These are phyloP conservation scores for Tubosaeta brunneosetosa DNA, from an alignment of 768 basidiomycete genomes.

Conservation along the genomic window DNA sequence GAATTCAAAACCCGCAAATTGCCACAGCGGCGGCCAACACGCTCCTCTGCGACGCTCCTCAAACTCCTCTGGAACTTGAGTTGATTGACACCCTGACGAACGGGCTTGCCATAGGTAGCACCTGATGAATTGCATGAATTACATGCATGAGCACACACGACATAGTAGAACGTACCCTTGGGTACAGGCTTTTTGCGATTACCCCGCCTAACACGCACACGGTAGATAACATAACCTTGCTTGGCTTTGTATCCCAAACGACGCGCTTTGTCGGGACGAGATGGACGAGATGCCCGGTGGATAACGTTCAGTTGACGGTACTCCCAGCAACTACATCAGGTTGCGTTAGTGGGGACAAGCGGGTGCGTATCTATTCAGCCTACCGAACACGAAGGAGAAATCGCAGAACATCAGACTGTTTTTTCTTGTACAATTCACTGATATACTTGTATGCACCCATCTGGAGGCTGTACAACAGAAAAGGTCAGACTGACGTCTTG, in stretches of 20 bases:
- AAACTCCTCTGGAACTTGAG: constrained; percentile 95
- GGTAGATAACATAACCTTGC: constrained; percentile 98
- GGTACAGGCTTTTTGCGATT: constrained; percentile 99
- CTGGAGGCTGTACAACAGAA: constrained; percentile 39
- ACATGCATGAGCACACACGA: neutral
- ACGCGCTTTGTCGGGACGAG: constrained; percentile 98
- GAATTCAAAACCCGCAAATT: constrained; percentile 97
- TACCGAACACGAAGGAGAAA: constrained; percentile 96
- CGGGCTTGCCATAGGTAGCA: constrained; percentile 99
- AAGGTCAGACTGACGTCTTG: constrained; percentile 8
- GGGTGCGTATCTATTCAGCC: constrained; percentile 21
- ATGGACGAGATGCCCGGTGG: constrained; percentile 96
- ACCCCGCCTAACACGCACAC: constrained; percentile 93
- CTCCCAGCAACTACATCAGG: constrained; percentile 79
- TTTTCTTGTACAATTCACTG: constrained; percentile 97
- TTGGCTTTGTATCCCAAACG: constrained; percentile 99
- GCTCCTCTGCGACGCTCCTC: constrained; percentile 93
- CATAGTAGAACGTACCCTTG: constrained; percentile 63
- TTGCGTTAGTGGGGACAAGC: constrained; percentile 3
- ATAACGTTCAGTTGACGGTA: constrained; percentile 98
- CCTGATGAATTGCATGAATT: constrained; percentile 39
- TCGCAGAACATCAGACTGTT: constrained; percentile 94
- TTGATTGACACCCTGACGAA: constrained; percentile 99
- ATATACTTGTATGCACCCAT: constrained; percentile 98
- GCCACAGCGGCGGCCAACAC: constrained; percentile 93